A percentile compares a stretch with the other conserved stretches of the same genome.
These are phyloP conservation scores for Aureoboletus auriporus DNA, from an alignment of 768 basidiomycete genomes.

Conservation along the genomic window DNA sequence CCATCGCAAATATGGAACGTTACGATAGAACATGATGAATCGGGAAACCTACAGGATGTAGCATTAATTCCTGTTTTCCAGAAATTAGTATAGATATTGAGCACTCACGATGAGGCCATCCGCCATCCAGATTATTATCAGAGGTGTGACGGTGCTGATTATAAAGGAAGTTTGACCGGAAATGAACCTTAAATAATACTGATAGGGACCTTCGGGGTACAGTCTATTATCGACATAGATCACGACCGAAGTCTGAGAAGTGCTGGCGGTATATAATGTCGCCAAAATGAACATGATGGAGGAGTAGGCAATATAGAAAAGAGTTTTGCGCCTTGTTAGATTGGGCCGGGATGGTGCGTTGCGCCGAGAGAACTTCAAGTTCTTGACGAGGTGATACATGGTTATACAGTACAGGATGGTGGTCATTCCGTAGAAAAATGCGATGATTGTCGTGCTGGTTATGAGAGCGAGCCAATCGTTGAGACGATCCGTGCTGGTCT, in stretches of 20 bases:
- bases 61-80: neutral
- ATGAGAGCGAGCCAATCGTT: constrained; percentile 24
- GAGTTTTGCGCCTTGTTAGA: constrained; percentile 13
- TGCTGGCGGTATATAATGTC: constrained; percentile 26
- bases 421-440: constrained; percentile 21
- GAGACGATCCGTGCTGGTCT: constrained; percentile 3
- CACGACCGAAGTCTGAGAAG: constrained; percentile 26
- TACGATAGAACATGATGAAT: constrained; percentile 22
- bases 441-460: constrained; percentile 22
- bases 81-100: too few species aligned
- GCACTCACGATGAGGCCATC: constrained; percentile 25
- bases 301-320: constrained; percentile 27
- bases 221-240: constrained; percentile 28
- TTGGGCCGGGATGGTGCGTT: constrained; percentile 1
- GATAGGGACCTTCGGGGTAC: constrained; percentile 24
- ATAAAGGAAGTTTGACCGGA: constrained; percentile 19
- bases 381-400: constrained; percentile 17
- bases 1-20: constrained; percentile 19
- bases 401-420: constrained; percentile 17
- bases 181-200: constrained; percentile 24
- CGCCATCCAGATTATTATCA: constrained; percentile 29
- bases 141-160: constrained; percentile 19
- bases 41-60: constrained; percentile 14
- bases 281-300: constrained; percentile 24
- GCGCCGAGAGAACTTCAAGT: constrained; percentile 10